Evolutionary conservation across 129 eudicot species (phyloP), one percentile per base, ranked within the genome.

Genomic region (Lonicera japonica): DNA sequence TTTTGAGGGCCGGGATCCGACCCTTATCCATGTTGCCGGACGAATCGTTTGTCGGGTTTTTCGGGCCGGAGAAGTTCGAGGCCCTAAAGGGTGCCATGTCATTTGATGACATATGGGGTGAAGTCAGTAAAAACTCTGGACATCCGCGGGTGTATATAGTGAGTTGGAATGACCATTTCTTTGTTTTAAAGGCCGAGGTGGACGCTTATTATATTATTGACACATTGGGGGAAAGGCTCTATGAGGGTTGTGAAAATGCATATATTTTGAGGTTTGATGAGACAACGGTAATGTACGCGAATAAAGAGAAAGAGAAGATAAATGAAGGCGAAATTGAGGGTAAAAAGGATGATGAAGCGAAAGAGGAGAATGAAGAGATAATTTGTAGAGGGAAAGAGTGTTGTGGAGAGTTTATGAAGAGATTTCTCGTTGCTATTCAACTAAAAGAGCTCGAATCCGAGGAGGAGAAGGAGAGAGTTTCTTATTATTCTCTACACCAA

Each of bases 151-250:
- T 83, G 24, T 87, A 87, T 64, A 80, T 87, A 2, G 79, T 87
- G 15, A 87, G 95, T 61, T 87, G 95, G 95, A 87, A 87, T 48
- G 91, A 87, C 51, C 95, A 87, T 74, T 87, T 87, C 76, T 84
- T 87, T 24, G 85, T 87, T 65, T 45, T 87, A 75, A 84, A 83
- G 57, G 82, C 56, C 3, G 92, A 79, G 19, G 69, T 60, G n/a
- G 57, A 78, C 40, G 78, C 80, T 8, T 77, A 75, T 41, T 71
- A 76, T 66, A 63, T 89, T 16, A 75, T 85, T n/a, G 94, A 83
- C 64, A 80, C 90, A 21, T 72, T 85, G 65, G 94, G 87, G 1
- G 87, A 78, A 55, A 69, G 90, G 69, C 87, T 83, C 45, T 72
- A 25, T 20, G 94, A 88, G 70, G 90, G 90, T 34, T 89, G 90